These are phyloP conservation scores for Dactylellina sp. DNA, from an alignment of 2,329 filamentous ascomycete species.

Conservation along the genomic window DNA sequence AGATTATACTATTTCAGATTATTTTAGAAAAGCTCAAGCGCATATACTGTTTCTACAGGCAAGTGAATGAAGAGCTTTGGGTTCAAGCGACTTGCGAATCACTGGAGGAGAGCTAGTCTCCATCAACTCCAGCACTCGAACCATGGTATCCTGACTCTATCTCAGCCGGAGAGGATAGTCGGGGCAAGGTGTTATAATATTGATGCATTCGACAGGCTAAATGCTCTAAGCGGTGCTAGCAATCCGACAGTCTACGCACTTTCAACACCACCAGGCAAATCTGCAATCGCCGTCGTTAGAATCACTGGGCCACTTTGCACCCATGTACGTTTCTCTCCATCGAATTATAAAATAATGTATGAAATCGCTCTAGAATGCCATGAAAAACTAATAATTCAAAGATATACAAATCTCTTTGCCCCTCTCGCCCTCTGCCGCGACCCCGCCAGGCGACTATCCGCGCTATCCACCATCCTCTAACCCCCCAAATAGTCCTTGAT, in stretches of 20 bases:
- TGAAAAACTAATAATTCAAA: too few species aligned
- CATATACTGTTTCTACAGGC: too few species aligned
- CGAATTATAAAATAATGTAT: too few species aligned
- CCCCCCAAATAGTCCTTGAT: conserved; percentile 71
- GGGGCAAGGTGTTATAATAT: background rate
- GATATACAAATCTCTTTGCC: conserved; percentile 75
- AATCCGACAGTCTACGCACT: conserved; percentile 84
- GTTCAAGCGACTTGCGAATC: conserved; percentile 4
- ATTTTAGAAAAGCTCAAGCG: too few species aligned
- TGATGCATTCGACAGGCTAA: conserved; percentile 14
- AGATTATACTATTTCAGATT: too few species aligned
- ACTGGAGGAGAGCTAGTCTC: conserved; percentile 7
- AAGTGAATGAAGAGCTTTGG: conserved; percentile 14
- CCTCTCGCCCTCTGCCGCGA: conserved; percentile 68
- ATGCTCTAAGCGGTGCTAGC: conserved; percentile 62
- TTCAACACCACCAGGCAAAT: conserved; percentile 84
- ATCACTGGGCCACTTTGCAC: conserved; percentile 83
- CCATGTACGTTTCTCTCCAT: conserved; percentile 67
- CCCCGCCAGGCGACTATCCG: conserved; percentile 77
- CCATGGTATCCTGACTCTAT: conserved; percentile 10
- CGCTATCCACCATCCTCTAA: conserved; percentile 74
- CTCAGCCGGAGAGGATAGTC: background rate
- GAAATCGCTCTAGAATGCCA: too few species aligned
- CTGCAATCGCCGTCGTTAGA: conserved; percentile 89
- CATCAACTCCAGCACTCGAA: conserved; percentile 2